Base-by-base conservation (phyloP, 2,329 filamentous ascomycete species). In the Nemania serpens region DNA sequence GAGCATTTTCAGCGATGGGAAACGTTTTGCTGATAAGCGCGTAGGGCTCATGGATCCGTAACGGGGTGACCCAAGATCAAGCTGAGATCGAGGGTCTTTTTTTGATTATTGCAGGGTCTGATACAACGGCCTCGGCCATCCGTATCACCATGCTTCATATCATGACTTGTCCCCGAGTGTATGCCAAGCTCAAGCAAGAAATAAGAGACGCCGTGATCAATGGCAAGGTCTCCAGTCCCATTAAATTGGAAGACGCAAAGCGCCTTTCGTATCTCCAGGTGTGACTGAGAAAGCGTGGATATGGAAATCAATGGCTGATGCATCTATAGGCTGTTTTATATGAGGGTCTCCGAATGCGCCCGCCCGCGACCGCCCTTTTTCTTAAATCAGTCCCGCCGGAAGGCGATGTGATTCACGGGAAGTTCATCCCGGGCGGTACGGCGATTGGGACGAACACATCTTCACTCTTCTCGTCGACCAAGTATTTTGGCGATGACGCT, bases 341-440 rank as follows among this genome's bases (percentile, higher is more conserved):
- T 53, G 77, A 78, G 65, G 75, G 73, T 3, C 65, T 76, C 18
- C 70, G 77, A 0, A 71, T 77, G 29, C 71, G 70, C 22, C 71
- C 75, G 2, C 71, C 70, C 2, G 62, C 71, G 2, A 69, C 66
- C 1, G 69, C 65, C 7, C 53, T 71, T 6, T 62, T 66, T 25
- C 59, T 53, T n/a, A 70, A 70, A 41, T 37, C 57, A 5, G 68
- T 70, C 0, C 72, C 71, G 2, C 51, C 57, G 2, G 65, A 62
- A 25, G 73, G 72, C 12, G 69, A 71, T 37, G 36, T 33, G 5
- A 39, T 65, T 11, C 22, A 60, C 42, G 64, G 61, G 13, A 36
- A 58, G 6, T 65, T 61, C 34, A 52, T 66, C 10, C 64, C 62
- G 10, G 59, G 57, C 1, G 62, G 64, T 10, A 65, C 60, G 6